phyloP scores from a whole-genome alignment of 2,329 filamentous ascomycete species.

The Pseudocercospora eumusae region DNA sequence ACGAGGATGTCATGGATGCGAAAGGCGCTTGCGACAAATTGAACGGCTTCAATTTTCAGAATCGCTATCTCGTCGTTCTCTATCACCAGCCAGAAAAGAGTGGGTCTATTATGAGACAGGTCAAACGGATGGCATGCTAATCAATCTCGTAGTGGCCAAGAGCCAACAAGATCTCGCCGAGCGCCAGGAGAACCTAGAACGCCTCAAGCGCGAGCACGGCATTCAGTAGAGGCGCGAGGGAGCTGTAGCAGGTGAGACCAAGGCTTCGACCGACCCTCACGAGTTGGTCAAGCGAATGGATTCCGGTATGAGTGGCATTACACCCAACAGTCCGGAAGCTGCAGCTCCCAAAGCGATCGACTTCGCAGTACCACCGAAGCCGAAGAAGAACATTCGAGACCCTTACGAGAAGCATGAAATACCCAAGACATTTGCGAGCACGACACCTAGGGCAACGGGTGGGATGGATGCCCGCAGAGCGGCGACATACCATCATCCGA shows the following conservation, averaged over 20 bases:
- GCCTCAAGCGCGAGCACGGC: constrained; percentile 94
- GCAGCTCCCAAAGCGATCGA: constrained; percentile 31
- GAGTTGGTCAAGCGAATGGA: constrained; percentile 33
- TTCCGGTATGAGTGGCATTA: constrained; percentile 32
- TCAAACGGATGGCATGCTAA: constrained; percentile 9
- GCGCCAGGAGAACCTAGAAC: constrained; percentile 95
- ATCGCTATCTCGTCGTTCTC: constrained; percentile 90
- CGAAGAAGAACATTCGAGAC: constrained; percentile 16
- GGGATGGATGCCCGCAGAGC: constrained; percentile 19
- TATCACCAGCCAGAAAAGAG: constrained; percentile 58
- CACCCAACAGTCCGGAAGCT: constrained; percentile 24
- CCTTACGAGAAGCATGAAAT: constrained; percentile 25
- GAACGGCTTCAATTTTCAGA: constrained; percentile 99
- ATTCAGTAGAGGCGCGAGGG: constrained; percentile 72
- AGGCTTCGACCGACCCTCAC: constrained; percentile 17
- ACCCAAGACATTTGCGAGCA: constrained; percentile 15
- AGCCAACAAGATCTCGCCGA: constrained; percentile 76
- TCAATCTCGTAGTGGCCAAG: constrained; percentile 57
- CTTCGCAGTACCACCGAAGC: constrained; percentile 28
- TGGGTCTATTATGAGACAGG: neutral
- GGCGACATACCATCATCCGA: constrained; percentile 22
- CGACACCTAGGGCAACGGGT: constrained; percentile 8
- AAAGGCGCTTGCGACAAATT: constrained; percentile 99
- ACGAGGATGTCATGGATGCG: constrained; percentile 98
- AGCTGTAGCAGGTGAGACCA: constrained; percentile 36